Base-by-base conservation (phyloP, 2,329 filamentous ascomycete species). In the Shiraia bambusicola region DNA sequence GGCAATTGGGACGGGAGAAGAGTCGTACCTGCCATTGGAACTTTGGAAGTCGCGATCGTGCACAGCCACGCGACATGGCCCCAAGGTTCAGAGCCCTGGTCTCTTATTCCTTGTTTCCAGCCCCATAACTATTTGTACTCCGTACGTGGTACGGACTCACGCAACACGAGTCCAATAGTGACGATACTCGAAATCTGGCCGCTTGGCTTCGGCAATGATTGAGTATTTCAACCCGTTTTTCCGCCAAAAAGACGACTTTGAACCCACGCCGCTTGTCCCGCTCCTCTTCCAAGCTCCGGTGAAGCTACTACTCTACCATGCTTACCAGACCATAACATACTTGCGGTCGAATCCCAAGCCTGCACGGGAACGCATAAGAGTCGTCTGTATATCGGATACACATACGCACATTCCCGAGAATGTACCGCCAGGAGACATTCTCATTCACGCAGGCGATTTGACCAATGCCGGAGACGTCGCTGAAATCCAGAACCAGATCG, bases 301-400 rank as follows among this genome's bases (percentile, higher is more conserved):
- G 7, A 80, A 81, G 46, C 78, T 80, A 31, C 55, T 87, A 40
- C 73, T 85, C 47, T 75, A 79, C 45, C 73, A 78, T 28, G 60
- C 88, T 45, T 87, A 91, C 70, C 72, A 75, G 43, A 38, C 85
- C 34, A 70, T 92, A 41, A 78, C 86, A 26, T 73, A 75, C 55
- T 77, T 95, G 3, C 86, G 88, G 19, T 84, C 86, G 2, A 67
- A 75, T 9, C 81, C 87, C 1, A 73, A 66, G 12, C 80, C 83
- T 6, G 77, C 81, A 40, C 74, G 72, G 41, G 73, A 72, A 1
- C 71, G 80, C 6, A 80, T 96, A 61, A 83, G 83, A 45, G 78
- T 96, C 17, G 87, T 96, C 50, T 95, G 88, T 70, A 82, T 96
- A 50, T 92, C 89, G 8, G 92, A 96, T 70, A 96, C 92, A 0